phyloP scores from a whole-genome alignment of 2,329 filamentous ascomycete genomes.

The Pseudogymnoascus sp. region DNA sequence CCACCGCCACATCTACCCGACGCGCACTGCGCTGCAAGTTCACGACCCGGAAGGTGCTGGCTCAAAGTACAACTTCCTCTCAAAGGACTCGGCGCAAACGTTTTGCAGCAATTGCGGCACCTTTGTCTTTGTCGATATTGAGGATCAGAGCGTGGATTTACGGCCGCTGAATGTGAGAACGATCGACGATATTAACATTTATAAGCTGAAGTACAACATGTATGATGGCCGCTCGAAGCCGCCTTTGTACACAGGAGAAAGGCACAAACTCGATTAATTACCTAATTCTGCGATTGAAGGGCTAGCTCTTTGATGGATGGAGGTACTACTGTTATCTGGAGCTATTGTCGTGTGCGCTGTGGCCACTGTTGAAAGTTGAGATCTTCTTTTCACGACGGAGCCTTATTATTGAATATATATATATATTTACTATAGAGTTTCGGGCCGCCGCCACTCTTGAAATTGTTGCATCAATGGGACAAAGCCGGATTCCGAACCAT shows the following conservation, averaged over 20 bases:
- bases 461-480: background rate
- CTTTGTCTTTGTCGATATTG: slow-evolving; percentile 19
- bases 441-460: background rate
- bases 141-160: slow-evolving; percentile 12
- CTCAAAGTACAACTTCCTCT: slow-evolving; percentile 16
- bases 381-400: background rate
- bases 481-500: background rate
- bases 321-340: background rate
- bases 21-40: slow-evolving; percentile 10
- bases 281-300: background rate
- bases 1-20: slow-evolving; percentile 20
- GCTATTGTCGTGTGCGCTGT: background rate
- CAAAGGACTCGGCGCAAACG: slow-evolving; percentile 16
- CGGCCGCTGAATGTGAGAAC: slow-evolving; percentile 19
- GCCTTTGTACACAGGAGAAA: slow-evolving; percentile 13
- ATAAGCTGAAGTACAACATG: slow-evolving; percentile 9
- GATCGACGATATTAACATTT: slow-evolving; percentile 12
- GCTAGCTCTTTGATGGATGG: background rate
- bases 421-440: background rate
- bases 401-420: background rate
- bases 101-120: slow-evolving; percentile 20
- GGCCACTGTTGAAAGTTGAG: background rate
- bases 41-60: slow-evolving; percentile 14
- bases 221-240: slow-evolving; percentile 17
- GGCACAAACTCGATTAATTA: background rate